Base-by-base conservation (phyloP, 208 protist genomes). In the Trypanosoma mega region DNA sequence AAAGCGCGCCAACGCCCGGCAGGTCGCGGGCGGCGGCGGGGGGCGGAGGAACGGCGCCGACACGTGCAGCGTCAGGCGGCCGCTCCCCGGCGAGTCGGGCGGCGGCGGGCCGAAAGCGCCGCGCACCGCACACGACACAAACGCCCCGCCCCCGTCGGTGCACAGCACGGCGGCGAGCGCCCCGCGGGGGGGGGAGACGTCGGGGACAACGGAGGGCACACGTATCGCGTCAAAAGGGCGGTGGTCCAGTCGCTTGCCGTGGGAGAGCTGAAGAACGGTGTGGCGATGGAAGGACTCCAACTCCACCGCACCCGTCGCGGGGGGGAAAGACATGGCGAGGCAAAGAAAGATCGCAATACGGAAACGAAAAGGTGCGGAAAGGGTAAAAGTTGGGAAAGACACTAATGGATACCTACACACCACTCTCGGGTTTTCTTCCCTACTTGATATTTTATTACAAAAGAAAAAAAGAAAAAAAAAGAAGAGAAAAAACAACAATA, bases 271-370 rank as follows among this genome's bases (percentile, higher is more conserved):
- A 39, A 60, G 74, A 14, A 58, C 31, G 29, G 76, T 43, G 55
- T 92, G 79, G 30, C 79, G 72, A 44, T 80, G 58, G 57, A 81
- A 94, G 18, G 81, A 74, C 9, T 37, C 66, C 58, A 90, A 65
- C 76, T 94, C 84, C 29, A 94, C 76, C 1, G 83, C 68, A 53
- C 81, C 83, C 11, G 87, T 94, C 61, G 82, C 79, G 16, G 84
- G 84, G 51, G 82, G 76, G 18, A 94, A 72, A 11, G 83, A 90
- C 87, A 94, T 93, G 7, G 7, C 2, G 55, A 21, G 37, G 39
- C 36, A 59, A 44, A 59, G 2, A 51, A 26, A 68, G n/a, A 29
- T 14, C 18, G 24, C 18, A 53, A 24, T 11, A 36, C 30, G 53
- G 5, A 45, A 64, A 23, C 5, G n/a, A 64, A 41, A n/a, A 63